Percentiles rank a stretch among this genome's conserved stretches.
These are phyloP conservation scores for Pseudogymnoascus sp. DNA, from an alignment of 2,329 filamentous ascomycete genomes.

Conservation along the genomic window DNA sequence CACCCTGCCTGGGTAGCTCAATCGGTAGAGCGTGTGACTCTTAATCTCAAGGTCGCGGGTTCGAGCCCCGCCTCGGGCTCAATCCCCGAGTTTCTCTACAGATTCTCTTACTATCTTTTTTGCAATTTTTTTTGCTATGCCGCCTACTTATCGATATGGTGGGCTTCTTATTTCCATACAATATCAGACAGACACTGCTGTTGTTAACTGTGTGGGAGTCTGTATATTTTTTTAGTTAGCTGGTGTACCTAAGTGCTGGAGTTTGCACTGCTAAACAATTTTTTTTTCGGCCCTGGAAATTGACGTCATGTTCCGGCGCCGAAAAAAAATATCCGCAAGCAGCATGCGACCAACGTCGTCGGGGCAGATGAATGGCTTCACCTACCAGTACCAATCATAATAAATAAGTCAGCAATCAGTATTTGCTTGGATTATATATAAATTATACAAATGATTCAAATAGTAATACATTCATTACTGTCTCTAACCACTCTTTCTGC, in stretches of 20 bases:
- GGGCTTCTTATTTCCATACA: background rate
- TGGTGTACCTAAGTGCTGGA: too few relatives aligned
- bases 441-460: background rate
- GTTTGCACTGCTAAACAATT: background rate
- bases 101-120: background rate
- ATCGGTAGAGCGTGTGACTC: constrained; percentile 68
- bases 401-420: background rate
- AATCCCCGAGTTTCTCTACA: constrained; percentile 8
- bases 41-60: constrained; percentile 19
- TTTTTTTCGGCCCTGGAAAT: background rate
- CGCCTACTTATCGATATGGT: too few relatives aligned
- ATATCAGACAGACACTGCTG: background rate
- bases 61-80: constrained; percentile 9
- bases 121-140: background rate
- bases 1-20: constrained; percentile 41
- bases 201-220: background rate
- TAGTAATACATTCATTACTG: background rate
- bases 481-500: background rate
- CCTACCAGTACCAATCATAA: background rate
- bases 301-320: background rate
- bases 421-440: background rate
- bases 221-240: too few relatives aligned
- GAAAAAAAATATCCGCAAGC: background rate
- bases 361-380: background rate
- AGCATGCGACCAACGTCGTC: background rate